These are phyloP conservation scores for Psilocybe subaeruginosa DNA, from an alignment of 768 basidiomycete genomes.

Conservation along the genomic window DNA sequence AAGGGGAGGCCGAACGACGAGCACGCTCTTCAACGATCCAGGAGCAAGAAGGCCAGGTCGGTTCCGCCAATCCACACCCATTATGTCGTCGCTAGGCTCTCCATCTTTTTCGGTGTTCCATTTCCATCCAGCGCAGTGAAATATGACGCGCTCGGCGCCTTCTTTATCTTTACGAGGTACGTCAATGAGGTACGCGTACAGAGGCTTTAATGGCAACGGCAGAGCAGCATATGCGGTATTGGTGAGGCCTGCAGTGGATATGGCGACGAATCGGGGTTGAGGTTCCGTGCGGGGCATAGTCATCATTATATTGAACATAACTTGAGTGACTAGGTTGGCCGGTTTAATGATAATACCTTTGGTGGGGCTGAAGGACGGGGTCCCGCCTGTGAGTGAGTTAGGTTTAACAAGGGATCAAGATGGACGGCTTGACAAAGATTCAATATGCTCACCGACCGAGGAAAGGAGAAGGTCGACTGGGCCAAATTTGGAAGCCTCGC, in stretches of 20 bases:
- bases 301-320: conserved; percentile 56
- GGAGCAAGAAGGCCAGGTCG: conserved; percentile 41
- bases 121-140: conserved; percentile 49
- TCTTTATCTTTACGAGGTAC: conserved; percentile 63
- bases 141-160: conserved; percentile 54
- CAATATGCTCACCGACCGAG: conserved; percentile 48
- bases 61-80: conserved; percentile 46
- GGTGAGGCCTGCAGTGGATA: conserved; percentile 58
- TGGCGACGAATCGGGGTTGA: conserved; percentile 50
- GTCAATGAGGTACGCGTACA: conserved; percentile 50
- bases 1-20: conserved; percentile 60
- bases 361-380: conserved; percentile 43
- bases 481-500: conserved; percentile 36
- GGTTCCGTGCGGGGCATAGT: conserved; percentile 47
- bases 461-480: conserved; percentile 60
- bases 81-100: conserved; percentile 43
- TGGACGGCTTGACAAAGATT: background rate
- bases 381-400: conserved; percentile 40
- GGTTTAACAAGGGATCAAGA: background rate
- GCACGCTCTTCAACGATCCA: conserved; percentile 46
- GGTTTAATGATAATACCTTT: conserved; percentile 55
- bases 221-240: conserved; percentile 43
- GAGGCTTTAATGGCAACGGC: conserved; percentile 47
- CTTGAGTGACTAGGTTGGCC: conserved; percentile 59
- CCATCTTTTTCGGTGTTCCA: conserved; percentile 45